A percentile compares a stretch with the other conserved stretches of the same genome.
These are phyloP conservation scores for Nematocida major DNA, from an alignment of 371 early-diverging fungal species.

Conservation along the genomic window DNA sequence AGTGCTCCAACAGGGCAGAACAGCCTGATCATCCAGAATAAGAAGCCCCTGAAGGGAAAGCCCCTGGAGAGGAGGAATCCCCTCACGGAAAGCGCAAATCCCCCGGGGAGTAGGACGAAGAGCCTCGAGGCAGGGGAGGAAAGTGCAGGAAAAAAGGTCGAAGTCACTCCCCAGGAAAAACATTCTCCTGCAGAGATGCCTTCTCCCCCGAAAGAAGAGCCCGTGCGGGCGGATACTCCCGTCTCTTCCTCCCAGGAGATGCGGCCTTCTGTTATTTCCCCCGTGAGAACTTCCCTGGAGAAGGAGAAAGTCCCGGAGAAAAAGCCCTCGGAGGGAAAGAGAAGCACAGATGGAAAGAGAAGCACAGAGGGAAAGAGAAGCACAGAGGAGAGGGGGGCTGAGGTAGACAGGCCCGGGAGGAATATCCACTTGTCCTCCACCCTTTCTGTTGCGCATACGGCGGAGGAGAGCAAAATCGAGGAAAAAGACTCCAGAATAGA, in stretches of 20 bases:
- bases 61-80: not conserved
- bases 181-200: too few species aligned
- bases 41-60: not conserved
- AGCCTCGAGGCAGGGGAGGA: not conserved
- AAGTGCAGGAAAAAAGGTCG: too few species aligned
- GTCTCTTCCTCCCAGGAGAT: too few species aligned
- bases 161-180: too few species aligned
- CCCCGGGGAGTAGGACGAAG: not conserved
- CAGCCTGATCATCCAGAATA: not conserved
- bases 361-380: not conserved
- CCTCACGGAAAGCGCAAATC: too few species aligned
- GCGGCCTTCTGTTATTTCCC: not conserved
- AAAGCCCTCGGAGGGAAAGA: not conserved
- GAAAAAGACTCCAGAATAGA: not conserved
- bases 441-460: not conserved
- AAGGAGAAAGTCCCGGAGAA: not conserved
- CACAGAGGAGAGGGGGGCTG: not conserved
- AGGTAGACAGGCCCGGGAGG: not conserved
- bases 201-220: too few species aligned
- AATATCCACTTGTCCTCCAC: constrained; percentile 8
- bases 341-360: not conserved
- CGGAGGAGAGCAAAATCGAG: not conserved
- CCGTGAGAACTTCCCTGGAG: too few species aligned
- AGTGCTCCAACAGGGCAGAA: not conserved
- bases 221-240: too few species aligned